Evolutionary conservation across 75 land plant species (phyloP).

Genomic region (Picea sitchensis): DNA sequence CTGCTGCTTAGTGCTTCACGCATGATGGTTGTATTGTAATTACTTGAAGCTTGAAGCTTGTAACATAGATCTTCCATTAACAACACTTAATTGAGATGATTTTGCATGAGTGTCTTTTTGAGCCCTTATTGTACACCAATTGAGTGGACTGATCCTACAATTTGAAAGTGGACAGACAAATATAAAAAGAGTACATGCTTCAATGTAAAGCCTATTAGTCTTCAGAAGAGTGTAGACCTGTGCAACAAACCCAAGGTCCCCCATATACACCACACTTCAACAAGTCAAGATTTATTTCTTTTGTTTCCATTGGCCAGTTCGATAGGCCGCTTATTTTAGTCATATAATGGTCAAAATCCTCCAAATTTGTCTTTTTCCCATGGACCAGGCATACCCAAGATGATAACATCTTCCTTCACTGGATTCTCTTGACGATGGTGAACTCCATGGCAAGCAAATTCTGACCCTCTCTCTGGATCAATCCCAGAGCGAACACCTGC

Average conservation of each 20-base stretch:
- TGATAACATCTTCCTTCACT: slow-evolving; percentile 1
- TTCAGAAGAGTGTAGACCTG: slow-evolving; percentile 53
- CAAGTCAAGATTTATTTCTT: slow-evolving; percentile 30
- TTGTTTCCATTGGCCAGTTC: slow-evolving; percentile 68
- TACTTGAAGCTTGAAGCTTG: slow-evolving; percentile 14
- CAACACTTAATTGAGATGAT: slow-evolving; percentile 2
- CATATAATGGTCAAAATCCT: slow-evolving; percentile 75
- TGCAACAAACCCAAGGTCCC: slow-evolving; percentile 67
- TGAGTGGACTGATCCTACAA: slow-evolving; percentile 63
- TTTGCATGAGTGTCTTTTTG: slow-evolving; percentile 33
- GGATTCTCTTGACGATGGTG: too few species aligned
- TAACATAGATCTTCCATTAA: slow-evolving; percentile 14
- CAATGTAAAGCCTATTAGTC: slow-evolving; percentile 29
- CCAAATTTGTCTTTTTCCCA: slow-evolving; percentile 72
- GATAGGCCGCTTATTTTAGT: slow-evolving; percentile 86
- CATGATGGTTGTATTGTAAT: background rate
- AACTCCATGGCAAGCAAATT: too few species aligned
- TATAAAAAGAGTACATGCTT: slow-evolving; percentile 66
- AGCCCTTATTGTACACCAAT: slow-evolving; percentile 75
- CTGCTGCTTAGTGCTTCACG: too few species aligned
- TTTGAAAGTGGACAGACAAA: slow-evolving; percentile 59
- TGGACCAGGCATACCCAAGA: slow-evolving; percentile 84
- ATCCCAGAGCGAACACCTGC: too few species aligned
- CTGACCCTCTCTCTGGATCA: too few species aligned
- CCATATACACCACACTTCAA: slow-evolving; percentile 63